Base-by-base conservation (phyloP, 2,329 filamentous ascomycete genomes). In the Verticillium nonalfalfae region DNA sequence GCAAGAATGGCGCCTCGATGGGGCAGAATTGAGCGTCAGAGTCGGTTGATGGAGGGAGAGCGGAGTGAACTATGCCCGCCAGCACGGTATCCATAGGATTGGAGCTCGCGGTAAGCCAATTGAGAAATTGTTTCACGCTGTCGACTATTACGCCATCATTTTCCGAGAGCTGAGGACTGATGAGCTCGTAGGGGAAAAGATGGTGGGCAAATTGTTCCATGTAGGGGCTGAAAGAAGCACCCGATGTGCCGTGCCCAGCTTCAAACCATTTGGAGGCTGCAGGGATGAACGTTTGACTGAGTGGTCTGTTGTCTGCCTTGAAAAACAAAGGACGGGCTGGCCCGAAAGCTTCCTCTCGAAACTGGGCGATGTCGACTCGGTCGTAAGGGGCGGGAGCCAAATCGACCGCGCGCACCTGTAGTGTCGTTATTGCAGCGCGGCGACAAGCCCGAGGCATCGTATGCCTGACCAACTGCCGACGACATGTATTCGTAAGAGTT, bases 1-100 rank as follows among this genome's bases (percentile, higher is more conserved):
- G 79, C 40, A 77, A 78, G 0, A 96, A 75, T 0, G 87, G 85
- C 1, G 85, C 86, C 33, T 84, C 70, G 56, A 90, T 79, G 58
- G 82, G 82, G 34, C 79, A 80, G 69, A 86, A 91, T 35, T 68
- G 73, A 58, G 73, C 65, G 7, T 59, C 59, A 1, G 57, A 54
- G 2, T 61, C 15, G 11, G 71, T 67, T 38, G 63, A 45, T 4
- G 62, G 60, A 38, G 65, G 61, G 10, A 74, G 57, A 5, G 71
- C 68, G 10, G 66, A 63, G 54, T 69, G 64, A 64, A 75, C 66
- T 13, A 74, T 71, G 21, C 67, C 68, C 6, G 71, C 70, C 33
- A 77, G 61, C 14, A 72, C 64, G 38, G 68, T 69, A 40, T 76
- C 73, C 15, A 65, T 65, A 33, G 66, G 57, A 15, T 72, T 68